Base-by-base conservation (phyloP, 176 grass and related monocot genomes). In the Carex littledalei region DNA sequence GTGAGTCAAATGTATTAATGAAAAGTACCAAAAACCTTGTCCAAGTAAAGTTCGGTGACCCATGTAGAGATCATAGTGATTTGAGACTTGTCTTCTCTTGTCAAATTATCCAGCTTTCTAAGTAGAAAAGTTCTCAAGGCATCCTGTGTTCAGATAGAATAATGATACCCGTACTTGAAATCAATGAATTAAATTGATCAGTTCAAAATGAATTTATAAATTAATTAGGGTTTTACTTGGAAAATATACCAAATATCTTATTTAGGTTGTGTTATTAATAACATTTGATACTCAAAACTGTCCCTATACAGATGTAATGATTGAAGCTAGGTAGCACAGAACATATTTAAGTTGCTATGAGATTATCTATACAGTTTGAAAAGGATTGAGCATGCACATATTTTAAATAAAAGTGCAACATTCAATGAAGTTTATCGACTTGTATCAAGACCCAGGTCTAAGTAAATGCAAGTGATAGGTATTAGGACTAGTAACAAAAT, bases 11-110 rank as follows among this genome's bases (percentile, higher is more conserved):
- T 60, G 66, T 75, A 86, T 59, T 82, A 17, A 59, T 61, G 24
- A 87, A 85, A 34, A 81, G 85, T 31, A 84, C 16, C 41, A 61
- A 24, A n/a, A 88, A 98, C 95, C 95, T 98, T 98, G 80, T 98
- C 95, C 64, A 98, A 94, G 88, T 98, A 98, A 26, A 98, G 87
- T 85, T 98, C 93, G 69, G 93, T 93, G 77, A 86, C 90, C 95
- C 95, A 98, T 90, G 93, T 98, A 22, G 95, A 98, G 73, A 98
- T 98, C 93, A 98, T 95, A 2, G 91, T 98, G 81, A 98, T 94
- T 84, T 98, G 95, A 63, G 90, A 95, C 80, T 94, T 98, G 74
- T 98, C 93, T 66, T 98, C 93, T 88, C 90, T 98, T 24, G 87
- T 95, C 26, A 98, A 87, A 88, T 90, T 94, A 84, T 98, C 95